Percentiles rank a stretch among this genome's conserved stretches.
Evolutionary conservation across 305 asterid genomes (phyloP).

Genomic region (Rubia occidens): DNA sequence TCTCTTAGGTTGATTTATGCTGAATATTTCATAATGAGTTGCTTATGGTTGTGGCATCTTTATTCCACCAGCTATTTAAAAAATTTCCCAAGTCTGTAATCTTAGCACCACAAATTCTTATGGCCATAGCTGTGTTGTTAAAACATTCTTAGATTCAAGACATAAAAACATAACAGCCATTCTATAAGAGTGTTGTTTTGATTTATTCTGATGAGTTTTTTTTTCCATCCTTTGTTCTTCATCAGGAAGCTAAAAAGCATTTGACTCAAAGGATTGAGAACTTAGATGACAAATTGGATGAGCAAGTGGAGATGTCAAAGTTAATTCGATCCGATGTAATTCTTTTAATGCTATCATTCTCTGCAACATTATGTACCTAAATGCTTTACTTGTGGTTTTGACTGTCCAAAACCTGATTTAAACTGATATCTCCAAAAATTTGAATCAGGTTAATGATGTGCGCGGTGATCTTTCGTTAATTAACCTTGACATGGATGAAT

Average conservation of each 20-base stretch:
- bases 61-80: neutral
- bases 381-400: neutral
- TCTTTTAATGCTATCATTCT: neutral
- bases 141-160: neutral
- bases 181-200: neutral
- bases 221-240: slow-evolving; percentile 11
- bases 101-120: neutral
- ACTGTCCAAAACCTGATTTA: slow-evolving; percentile 11
- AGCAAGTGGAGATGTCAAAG: slow-evolving; percentile 73
- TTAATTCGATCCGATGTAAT: slow-evolving; percentile 57
- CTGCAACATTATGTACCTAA: neutral
- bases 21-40: neutral
- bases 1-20: neutral
- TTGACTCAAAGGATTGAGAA: slow-evolving; percentile 85
- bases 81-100: neutral
- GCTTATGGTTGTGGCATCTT: neutral
- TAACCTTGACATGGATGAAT: slow-evolving; percentile 44
- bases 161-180: neutral
- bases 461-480: slow-evolving; percentile 60
- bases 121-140: neutral
- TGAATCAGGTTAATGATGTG: slow-evolving; percentile 56
- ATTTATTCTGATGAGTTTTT: neutral
- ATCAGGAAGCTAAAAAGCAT: slow-evolving; percentile 72
- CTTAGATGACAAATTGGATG: slow-evolving; percentile 80
- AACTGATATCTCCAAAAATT: slow-evolving; percentile 9